These are phyloP conservation scores for Bacidia gigantensis DNA, from an alignment of 495 filamentous ascomycete species.

Conservation along the genomic window DNA sequence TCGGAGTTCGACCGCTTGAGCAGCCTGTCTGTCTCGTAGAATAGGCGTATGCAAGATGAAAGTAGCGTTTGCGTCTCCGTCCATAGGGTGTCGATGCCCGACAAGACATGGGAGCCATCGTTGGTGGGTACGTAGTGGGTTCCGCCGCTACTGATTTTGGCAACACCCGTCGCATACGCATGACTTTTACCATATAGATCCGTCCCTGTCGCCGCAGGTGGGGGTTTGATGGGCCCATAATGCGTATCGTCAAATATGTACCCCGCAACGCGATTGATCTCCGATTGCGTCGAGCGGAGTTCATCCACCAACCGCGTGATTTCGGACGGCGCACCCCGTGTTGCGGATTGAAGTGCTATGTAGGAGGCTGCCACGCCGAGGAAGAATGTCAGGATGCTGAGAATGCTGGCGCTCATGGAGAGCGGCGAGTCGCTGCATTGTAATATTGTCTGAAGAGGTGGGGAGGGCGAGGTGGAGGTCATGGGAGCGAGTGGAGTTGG, in stretches of 20 bases:
- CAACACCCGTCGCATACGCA: neutral
- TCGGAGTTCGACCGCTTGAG: slow-evolving; percentile 7
- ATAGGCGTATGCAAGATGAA: slow-evolving; percentile 6
- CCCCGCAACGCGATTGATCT: slow-evolving; percentile 12
- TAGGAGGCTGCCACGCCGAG: slow-evolving; percentile 12
- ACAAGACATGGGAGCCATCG: neutral
- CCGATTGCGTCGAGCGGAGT: slow-evolving; percentile 7
- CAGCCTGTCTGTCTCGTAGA: slow-evolving; percentile 9
- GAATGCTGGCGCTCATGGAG: slow-evolving; percentile 6
- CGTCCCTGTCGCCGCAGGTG: neutral
- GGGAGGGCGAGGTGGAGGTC: neutral
- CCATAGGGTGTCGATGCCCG: neutral
- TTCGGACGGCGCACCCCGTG: slow-evolving; percentile 9
- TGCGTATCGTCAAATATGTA: slow-evolving; percentile 14
- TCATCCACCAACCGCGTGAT: slow-evolving; percentile 10
- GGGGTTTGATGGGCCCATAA: neutral
- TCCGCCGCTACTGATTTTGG: neutral
- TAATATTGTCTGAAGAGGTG: neutral
- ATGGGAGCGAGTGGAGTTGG: neutral
- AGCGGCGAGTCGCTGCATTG: slow-evolving; percentile 7
- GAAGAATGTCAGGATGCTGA: slow-evolving; percentile 11
- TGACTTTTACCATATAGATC: too few species aligned
- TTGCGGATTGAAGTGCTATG: slow-evolving; percentile 12
- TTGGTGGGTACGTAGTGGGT: neutral
- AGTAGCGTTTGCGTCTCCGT: slow-evolving; percentile 9